Conservation (phyloP, 441 rosid species). For the Jatropha podagrica region DNA sequence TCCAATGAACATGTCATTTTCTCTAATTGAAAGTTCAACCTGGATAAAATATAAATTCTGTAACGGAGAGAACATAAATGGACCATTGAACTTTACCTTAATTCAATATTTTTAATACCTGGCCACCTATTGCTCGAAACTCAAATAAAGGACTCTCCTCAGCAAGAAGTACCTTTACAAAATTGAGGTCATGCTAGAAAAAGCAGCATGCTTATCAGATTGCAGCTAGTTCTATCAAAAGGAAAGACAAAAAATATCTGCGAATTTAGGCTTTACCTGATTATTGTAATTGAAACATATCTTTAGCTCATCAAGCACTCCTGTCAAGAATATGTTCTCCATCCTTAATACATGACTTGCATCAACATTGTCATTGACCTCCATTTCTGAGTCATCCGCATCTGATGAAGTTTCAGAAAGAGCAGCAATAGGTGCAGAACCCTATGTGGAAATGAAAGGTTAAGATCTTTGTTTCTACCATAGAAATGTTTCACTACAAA, state of each 20-base stretch:
- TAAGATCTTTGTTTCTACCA: slow-evolving; percentile 8
- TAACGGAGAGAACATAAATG: slow-evolving; percentile 23
- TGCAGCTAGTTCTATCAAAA: slow-evolving; percentile 25
- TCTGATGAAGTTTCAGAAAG: slow-evolving; percentile 94
- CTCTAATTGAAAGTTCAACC: slow-evolving; percentile 90
- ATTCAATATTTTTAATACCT: slow-evolving; percentile 48
- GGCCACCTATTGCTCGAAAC: slow-evolving; percentile 96
- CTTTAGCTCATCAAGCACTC: slow-evolving; percentile 93
- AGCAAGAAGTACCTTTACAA: slow-evolving; percentile 76
- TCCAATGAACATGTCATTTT: slow-evolving; percentile 83
- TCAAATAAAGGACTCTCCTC: slow-evolving; percentile 74
- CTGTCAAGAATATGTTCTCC: slow-evolving; percentile 78
- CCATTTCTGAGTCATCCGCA: slow-evolving; percentile 71
- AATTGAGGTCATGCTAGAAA: slow-evolving; percentile 58
- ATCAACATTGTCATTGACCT: slow-evolving; percentile 40
- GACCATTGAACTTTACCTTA: slow-evolving; percentile 17
- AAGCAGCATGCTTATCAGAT: slow-evolving; percentile 36
- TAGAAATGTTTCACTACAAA: slow-evolving; percentile 3
- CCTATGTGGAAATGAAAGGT: slow-evolving; percentile 44
- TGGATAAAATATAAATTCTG: slow-evolving; percentile 35
- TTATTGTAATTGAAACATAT: slow-evolving; percentile 68
- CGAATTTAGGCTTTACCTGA: slow-evolving; percentile 47
- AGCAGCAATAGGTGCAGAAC: slow-evolving; percentile 76
- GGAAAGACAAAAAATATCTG: slow-evolving; percentile 15
- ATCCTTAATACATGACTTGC: slow-evolving; percentile 41